These are phyloP conservation scores for Monilinia vaccinii-corymbosi DNA, from an alignment of 2,329 filamentous ascomycete genomes.

Conservation along the genomic window DNA sequence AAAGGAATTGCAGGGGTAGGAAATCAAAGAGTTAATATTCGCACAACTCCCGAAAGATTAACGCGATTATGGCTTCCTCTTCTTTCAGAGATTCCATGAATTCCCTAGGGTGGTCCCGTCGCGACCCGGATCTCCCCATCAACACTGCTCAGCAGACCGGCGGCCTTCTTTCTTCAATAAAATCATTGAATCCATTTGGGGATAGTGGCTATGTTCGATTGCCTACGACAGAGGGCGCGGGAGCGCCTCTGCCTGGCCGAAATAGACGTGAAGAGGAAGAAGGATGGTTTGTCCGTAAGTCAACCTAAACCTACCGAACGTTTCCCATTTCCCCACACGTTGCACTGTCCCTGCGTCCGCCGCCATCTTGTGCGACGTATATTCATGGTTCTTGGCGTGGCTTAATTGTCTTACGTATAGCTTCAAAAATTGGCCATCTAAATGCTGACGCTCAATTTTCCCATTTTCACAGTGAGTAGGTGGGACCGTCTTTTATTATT, in stretches of 20 bases:
- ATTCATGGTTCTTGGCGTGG: slow-evolving; percentile 14
- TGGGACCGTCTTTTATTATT: slow-evolving; percentile 96
- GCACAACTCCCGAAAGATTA: slow-evolving; percentile 33
- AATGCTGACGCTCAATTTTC: slow-evolving; percentile 24
- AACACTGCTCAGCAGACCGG: slow-evolving; percentile 60
- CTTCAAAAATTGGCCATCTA: slow-evolving; percentile 14
- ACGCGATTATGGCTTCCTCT: slow-evolving; percentile 57
- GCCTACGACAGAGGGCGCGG: slow-evolving; percentile 72
- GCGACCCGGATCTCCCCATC: slow-evolving; percentile 67
- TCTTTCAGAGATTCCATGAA: slow-evolving; percentile 93
- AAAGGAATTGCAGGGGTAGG: background rate
- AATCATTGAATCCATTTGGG: slow-evolving; percentile 81
- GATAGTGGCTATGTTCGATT: slow-evolving; percentile 82
- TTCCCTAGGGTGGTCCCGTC: slow-evolving; percentile 87
- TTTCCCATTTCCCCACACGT: slow-evolving; percentile 14
- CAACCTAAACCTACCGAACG: slow-evolving; percentile 14
- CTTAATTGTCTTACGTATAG: slow-evolving; percentile 19
- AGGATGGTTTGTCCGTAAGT: slow-evolving; percentile 91
- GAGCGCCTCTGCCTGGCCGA: slow-evolving; percentile 77
- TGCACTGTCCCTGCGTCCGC: slow-evolving; percentile 26
- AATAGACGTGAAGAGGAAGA: slow-evolving; percentile 88
- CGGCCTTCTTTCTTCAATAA: slow-evolving; percentile 67
- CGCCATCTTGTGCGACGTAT: slow-evolving; percentile 23
- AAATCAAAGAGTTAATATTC: slow-evolving; percentile 13
- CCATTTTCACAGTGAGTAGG: slow-evolving; percentile 70